Base-by-base conservation (phyloP, 192 early-diverging fungal genomes). In the Spizellomyces sp. region DNA sequence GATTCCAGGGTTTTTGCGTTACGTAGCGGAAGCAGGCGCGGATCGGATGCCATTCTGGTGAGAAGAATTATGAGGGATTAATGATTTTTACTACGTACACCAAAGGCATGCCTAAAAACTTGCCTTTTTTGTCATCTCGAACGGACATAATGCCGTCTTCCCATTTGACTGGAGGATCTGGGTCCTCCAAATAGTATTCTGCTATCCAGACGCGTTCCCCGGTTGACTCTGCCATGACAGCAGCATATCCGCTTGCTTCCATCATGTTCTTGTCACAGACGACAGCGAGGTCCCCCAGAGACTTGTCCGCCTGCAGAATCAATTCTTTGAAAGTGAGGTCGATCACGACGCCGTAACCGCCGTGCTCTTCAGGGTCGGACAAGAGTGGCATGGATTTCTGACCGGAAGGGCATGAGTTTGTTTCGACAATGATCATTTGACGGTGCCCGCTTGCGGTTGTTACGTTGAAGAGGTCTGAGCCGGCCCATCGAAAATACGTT, bases 361-460 rank as follows among this genome's bases (percentile, higher is more conserved):
- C 89, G 60, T 87, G 79, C 76, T 93, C 92, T 69, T 94, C 89
- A 2, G 48, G 66, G 42, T 67, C 66, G 7, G 87, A 89, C 10
- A 95, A 71, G 4, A 93, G 76, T 9, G 93, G 93, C 93, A 95
- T 95, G 6, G 93, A 95, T 73, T 95, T 95, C 79, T 91, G 93
- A 36, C 93, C 93, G 19, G 91, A 92, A 5, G 93, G 93, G 66
- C 93, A 95, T 52, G 92, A 93, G 77, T 95, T 95, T 48, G 93
- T 95, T 73, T 95, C 93, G 36, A 95, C 89, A 48, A 95, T 87
- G 77, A 95, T 93, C 93, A 95, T 95, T 77, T 95, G 93, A 45
- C 92, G 87, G 67, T 92, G 90, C 9, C 93, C 93, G 54, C 78
- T 83, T 7, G 89, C 82, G 15, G 92, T 95, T 2, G 92, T 93